phyloP scores from a whole-genome alignment of 441 rosid genomes.

The Pelargonium citronellum region DNA sequence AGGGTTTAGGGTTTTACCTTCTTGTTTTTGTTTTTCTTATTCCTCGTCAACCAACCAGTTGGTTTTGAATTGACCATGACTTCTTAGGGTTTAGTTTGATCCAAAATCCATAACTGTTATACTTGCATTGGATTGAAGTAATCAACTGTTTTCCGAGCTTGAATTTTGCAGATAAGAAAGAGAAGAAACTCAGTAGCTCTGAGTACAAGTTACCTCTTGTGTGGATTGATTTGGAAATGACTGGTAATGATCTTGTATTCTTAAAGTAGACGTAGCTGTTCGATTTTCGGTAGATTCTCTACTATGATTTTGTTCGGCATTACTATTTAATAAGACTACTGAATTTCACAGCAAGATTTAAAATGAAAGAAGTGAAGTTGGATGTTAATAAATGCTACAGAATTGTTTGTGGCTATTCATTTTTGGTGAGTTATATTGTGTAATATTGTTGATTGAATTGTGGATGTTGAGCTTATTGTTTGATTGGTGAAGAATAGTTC shows the following conservation, averaged over 20 bases:
- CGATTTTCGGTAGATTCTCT: not conserved
- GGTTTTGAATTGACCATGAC: not conserved
- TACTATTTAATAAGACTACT: not conserved
- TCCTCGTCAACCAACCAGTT: not conserved
- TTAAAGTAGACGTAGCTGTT: not conserved
- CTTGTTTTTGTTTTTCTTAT: not conserved
- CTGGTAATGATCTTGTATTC: slow-evolving; percentile 40
- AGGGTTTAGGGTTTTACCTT: not conserved
- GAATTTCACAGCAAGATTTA: not conserved
- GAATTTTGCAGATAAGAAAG: not conserved
- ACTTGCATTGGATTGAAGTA: not conserved
- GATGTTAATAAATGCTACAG: not conserved
- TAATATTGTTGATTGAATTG: not conserved
- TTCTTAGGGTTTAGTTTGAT: not conserved
- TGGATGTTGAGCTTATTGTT: not conserved
- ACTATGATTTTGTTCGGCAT: not conserved
- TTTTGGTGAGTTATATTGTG: not conserved
- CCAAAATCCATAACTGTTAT: not conserved
- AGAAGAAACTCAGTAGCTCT: not conserved
- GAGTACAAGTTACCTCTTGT: slow-evolving; percentile 68
- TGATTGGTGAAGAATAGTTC: not conserved
- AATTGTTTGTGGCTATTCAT: not conserved
- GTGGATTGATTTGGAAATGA: slow-evolving; percentile 94
- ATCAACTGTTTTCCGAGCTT: not conserved
- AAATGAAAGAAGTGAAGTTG: not conserved